phyloP scores from a whole-genome alignment of 169 alveolate genomes.

The Cryptosporidium baileyi region DNA sequence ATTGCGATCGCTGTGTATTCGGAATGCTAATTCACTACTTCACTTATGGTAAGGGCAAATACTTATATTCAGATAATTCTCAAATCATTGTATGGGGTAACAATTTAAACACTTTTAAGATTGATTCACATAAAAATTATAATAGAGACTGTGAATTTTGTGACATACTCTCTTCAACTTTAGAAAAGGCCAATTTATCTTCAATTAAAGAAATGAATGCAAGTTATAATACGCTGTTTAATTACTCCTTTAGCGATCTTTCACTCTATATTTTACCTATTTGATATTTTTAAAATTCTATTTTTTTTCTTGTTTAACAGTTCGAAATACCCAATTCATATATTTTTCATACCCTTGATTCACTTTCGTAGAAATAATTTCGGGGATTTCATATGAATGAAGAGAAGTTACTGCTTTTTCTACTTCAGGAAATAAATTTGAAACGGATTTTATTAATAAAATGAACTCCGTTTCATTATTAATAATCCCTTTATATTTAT shows the following conservation, averaged over 20 bases:
- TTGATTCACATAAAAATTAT: slow-evolving; percentile 10
- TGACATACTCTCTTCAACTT: not conserved
- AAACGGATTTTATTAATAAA: slow-evolving; percentile 14
- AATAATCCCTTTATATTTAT: slow-evolving; percentile 15
- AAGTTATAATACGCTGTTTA: not conserved
- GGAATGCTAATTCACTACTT: slow-evolving; percentile 56
- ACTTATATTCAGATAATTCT: not conserved
- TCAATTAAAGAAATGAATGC: not conserved
- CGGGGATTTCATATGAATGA: slow-evolving; percentile 58
- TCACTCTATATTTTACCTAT: slow-evolving; percentile 3
- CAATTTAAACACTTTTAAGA: slow-evolving; percentile 10
- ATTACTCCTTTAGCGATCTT: slow-evolving; percentile 35
- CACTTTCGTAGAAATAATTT: slow-evolving; percentile 34
- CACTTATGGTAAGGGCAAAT: slow-evolving; percentile 11
- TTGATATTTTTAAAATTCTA: not conserved
- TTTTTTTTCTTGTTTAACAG: not conserved
- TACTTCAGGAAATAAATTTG: not conserved
- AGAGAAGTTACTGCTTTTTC: not conserved
- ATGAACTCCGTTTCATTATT: slow-evolving; percentile 6
- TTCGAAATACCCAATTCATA: slow-evolving; percentile 16
- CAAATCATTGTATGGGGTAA: slow-evolving; percentile 58
- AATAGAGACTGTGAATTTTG: slow-evolving; percentile 47
- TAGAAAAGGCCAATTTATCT: not conserved
- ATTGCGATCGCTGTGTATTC: slow-evolving; percentile 61
- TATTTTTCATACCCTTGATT: slow-evolving; percentile 11